Evolutionary conservation across 1,284 basidiomycete genomes (phyloP).

Genomic region (Ganoderma boninense): DNA sequence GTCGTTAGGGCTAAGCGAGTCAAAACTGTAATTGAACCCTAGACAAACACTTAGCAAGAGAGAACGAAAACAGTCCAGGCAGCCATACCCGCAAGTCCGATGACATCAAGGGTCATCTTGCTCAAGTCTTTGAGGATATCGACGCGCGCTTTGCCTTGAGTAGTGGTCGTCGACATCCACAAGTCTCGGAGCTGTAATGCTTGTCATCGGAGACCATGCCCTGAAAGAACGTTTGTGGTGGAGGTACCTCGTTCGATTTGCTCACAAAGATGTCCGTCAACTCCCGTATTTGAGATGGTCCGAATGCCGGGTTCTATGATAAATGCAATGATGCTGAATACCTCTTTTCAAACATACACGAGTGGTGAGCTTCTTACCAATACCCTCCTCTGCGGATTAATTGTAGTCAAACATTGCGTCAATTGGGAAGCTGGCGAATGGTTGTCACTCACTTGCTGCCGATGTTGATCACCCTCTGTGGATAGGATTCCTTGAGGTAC

Average conservation of each 20-base stretch:
- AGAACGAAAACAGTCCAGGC: neutral
- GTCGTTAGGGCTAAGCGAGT: slow-evolving; percentile 26
- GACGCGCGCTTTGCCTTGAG: slow-evolving; percentile 36
- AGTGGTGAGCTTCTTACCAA: neutral
- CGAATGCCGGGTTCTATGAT: slow-evolving; percentile 64
- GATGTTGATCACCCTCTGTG: neutral
- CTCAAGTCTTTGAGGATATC: slow-evolving; percentile 52
- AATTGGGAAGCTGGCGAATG: too few relatives aligned
- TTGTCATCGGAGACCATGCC: neutral
- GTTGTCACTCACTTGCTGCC: neutral
- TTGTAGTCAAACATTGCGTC: neutral
- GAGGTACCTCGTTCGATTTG: slow-evolving; percentile 55
- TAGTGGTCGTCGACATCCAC: slow-evolving; percentile 30
- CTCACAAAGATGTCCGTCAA: slow-evolving; percentile 62
- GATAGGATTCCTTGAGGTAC: slow-evolving; percentile 33
- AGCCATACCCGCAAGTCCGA: slow-evolving; percentile 51
- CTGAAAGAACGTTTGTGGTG: neutral
- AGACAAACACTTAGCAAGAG: too few relatives aligned
- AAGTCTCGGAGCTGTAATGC: slow-evolving; percentile 39
- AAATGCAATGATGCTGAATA: too few relatives aligned
- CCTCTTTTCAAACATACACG: neutral
- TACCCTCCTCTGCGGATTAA: neutral
- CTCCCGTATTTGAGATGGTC: slow-evolving; percentile 59
- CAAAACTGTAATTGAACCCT: slow-evolving; percentile 59
- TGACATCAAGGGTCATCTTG: slow-evolving; percentile 56